A percentile compares a stretch with the other conserved stretches of the same genome.
Conservation (phyloP, 2,329 filamentous ascomycete species). For the Sporothrix phasma region DNA sequence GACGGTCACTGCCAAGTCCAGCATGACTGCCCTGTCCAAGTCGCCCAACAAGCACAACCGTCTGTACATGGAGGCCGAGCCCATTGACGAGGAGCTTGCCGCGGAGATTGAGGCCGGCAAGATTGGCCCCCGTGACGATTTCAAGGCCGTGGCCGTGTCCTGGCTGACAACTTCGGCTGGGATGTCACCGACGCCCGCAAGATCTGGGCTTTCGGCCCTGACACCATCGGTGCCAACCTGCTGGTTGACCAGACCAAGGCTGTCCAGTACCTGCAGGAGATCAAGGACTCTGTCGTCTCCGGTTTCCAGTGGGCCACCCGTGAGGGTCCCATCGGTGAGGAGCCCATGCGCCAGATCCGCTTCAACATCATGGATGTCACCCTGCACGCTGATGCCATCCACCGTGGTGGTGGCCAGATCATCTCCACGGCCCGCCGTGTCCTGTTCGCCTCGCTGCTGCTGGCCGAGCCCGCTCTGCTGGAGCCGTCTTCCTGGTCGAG, state of each 20-base stretch:
- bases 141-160: constrained; percentile 96
- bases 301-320: constrained; percentile 99
- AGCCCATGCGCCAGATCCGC: constrained; percentile 93
- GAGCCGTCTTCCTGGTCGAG: constrained; percentile 98
- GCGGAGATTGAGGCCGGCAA: constrained; percentile 85
- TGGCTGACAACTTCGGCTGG: constrained; percentile 97
- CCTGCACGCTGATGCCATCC: constrained; percentile 97
- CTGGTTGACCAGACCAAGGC: constrained; percentile 99
- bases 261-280: constrained; percentile 99
- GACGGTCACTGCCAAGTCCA: constrained; percentile 74
- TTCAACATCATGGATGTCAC: constrained; percentile 99
- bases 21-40: constrained; percentile 96
- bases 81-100: constrained; percentile 83
- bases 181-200: constrained; percentile 99
- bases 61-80: constrained; percentile 91
- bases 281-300: constrained; percentile 99
- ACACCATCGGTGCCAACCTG: constrained; percentile 96
- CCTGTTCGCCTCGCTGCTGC: constrained; percentile 82
- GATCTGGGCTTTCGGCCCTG: constrained; percentile 99
- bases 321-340: constrained; percentile 94
- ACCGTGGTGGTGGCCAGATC: constrained; percentile 98
- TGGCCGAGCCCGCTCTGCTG: constrained; percentile 82
- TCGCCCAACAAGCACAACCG: constrained; percentile 99
- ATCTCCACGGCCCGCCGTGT: constrained; percentile 98
- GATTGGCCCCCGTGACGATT: constrained; percentile 91